phyloP scores from a whole-genome alignment of 164 flowering plant species.

The Liquidambar formosana region DNA sequence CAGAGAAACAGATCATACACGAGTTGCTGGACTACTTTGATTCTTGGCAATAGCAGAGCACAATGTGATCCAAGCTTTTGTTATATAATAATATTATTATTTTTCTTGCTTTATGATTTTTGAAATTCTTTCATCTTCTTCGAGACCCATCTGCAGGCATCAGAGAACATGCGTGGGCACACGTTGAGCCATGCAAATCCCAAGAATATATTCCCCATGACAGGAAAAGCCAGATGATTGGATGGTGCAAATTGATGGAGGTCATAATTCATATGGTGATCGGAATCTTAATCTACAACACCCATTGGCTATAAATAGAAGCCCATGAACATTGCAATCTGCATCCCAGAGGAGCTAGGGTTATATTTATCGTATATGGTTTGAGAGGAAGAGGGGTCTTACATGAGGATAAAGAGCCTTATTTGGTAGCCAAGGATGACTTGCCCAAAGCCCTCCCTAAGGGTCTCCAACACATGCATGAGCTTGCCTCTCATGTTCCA shows the following conservation, averaged over 20 bases:
- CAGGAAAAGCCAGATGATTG: neutral
- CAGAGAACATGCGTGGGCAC: no score
- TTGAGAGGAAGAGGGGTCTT: constrained; percentile 35
- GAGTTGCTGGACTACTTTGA: neutral
- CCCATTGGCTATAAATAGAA: constrained; percentile 24
- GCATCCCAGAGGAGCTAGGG: no score
- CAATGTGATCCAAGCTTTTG: neutral
- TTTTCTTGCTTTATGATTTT: neutral
- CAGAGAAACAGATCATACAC: constrained; percentile 1
- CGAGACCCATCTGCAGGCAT: no score
- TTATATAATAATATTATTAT: neutral
- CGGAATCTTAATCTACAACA: no score
- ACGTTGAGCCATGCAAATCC: no score
- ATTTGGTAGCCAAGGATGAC: constrained; percentile 50
- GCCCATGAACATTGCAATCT: no score
- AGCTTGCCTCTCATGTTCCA: no score
- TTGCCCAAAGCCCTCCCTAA: constrained; percentile 29
- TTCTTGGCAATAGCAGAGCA: neutral
- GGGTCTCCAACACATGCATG: no score
- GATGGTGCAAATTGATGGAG: neutral
- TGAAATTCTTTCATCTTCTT: neutral
- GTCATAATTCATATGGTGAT: no score
- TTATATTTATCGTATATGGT: no score
- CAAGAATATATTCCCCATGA: constrained; percentile 20
- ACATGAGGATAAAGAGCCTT: constrained; percentile 23